These are phyloP conservation scores for Leccinum griseonigrum DNA, from an alignment of 1,284 basidiomycete species.

Conservation along the genomic window DNA sequence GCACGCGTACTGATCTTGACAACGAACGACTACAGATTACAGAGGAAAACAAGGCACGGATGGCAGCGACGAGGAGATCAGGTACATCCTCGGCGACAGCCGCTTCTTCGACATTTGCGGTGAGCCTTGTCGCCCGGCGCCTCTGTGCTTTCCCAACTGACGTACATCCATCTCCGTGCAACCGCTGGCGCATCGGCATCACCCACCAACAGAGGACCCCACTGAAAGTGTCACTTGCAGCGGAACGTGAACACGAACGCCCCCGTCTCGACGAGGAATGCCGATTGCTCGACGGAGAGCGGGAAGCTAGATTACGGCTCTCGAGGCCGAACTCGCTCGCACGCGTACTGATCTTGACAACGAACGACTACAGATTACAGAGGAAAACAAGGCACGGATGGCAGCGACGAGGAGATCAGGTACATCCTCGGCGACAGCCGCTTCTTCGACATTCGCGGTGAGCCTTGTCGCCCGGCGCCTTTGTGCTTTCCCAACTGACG, in stretches of 20 bases:
- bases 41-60: conserved; percentile 45
- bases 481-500: too few relatives aligned
- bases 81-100: too few relatives aligned
- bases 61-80: conserved; percentile 14
- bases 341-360: conserved; percentile 53
- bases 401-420: conserved; percentile 34
- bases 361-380: conserved; percentile 54
- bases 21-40: conserved; percentile 53
- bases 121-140: too few relatives aligned
- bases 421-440: too few relatives aligned
- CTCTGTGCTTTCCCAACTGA: too few relatives aligned
- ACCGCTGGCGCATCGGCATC: too few relatives aligned
- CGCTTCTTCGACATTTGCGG: too few relatives aligned
- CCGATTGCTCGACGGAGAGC: conserved; percentile 45
- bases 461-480: too few relatives aligned
- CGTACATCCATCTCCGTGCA: too few relatives aligned
- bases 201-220: conserved; percentile 1
- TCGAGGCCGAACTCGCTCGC: conserved; percentile 60
- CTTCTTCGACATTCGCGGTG: too few relatives aligned
- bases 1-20: conserved; percentile 53
- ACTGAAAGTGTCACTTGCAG: conserved; percentile 44
- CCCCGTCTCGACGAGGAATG: conserved; percentile 49
- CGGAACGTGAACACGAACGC: conserved; percentile 49
- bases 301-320: conserved; percentile 50
- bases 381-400: conserved; percentile 55